These are phyloP conservation scores for Candida berthetii DNA, from an alignment of 805 yeast species.

Conservation along the genomic window DNA sequence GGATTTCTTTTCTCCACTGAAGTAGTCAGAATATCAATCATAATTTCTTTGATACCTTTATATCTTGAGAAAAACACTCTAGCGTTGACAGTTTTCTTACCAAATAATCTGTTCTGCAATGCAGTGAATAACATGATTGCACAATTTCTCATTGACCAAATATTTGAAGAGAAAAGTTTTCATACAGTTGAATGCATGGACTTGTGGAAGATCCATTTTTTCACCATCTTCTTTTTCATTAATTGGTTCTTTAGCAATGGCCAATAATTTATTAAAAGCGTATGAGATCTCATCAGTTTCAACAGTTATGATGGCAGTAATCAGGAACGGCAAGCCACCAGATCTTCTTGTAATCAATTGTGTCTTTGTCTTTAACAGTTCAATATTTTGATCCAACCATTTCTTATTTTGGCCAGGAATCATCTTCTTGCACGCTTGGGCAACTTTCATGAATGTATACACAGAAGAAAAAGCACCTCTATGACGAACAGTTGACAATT, in stretches of 20 bases:
- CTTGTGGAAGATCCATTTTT: constrained; percentile 79
- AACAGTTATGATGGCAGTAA: constrained; percentile 62
- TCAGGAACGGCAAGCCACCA: constrained; percentile 82
- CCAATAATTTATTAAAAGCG: constrained; percentile 46
- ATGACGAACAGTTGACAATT: constrained; percentile 72
- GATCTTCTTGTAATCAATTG: constrained; percentile 84
- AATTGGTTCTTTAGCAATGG: constrained; percentile 48
- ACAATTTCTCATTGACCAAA: constrained; percentile 89
- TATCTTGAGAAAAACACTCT: constrained; percentile 67
- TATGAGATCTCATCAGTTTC: constrained; percentile 33
- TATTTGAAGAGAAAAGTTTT: constrained; percentile 58
- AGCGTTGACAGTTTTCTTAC: constrained; percentile 49
- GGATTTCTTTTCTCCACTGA: constrained; percentile 28
- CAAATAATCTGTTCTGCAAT: constrained; percentile 74
- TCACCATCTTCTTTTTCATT: constrained; percentile 38
- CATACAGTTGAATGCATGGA: constrained; percentile 87
- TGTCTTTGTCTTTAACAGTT: constrained; percentile 44
- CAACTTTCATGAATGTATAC: constrained; percentile 63
- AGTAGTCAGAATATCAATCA: constrained; percentile 35
- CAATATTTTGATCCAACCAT: constrained; percentile 60
- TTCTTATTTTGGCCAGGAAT: constrained; percentile 33
- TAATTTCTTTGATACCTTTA: constrained; percentile 41
- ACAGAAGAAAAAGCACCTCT: constrained; percentile 91
- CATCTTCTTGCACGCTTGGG: constrained; percentile 44
- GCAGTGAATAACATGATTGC: constrained; percentile 91